A percentile compares a stretch with the other conserved stretches of the same genome.
phyloP scores from a whole-genome alignment of 2,329 filamentous ascomycete genomes.

The Emydomyces testavorans region DNA sequence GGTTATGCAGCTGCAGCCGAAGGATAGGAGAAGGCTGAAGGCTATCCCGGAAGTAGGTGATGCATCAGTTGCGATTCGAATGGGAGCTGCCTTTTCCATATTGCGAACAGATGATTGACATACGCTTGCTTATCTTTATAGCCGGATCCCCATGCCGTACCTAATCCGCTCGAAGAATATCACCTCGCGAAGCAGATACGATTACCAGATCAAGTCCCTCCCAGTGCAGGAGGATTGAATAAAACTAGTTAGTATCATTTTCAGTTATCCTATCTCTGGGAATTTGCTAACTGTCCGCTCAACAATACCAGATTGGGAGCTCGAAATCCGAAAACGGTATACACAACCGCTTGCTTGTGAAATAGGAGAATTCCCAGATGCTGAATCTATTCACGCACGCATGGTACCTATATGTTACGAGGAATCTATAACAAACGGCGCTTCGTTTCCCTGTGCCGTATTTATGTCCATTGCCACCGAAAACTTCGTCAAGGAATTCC shows the following conservation, averaged over 20 bases:
- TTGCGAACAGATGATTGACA: neutral
- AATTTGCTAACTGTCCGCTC: slow-evolving; percentile 1
- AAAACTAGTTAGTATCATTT: slow-evolving; percentile 55
- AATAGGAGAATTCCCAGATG: slow-evolving; percentile 52
- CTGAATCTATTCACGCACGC: slow-evolving; percentile 45
- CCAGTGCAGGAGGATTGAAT: slow-evolving; percentile 61
- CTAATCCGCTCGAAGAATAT: slow-evolving; percentile 34
- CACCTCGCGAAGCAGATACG: slow-evolving; percentile 39
- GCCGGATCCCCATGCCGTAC: slow-evolving; percentile 28
- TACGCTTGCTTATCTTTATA: slow-evolving; percentile 14
- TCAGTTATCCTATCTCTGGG: neutral
- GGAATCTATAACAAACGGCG: slow-evolving; percentile 46
- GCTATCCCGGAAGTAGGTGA: slow-evolving; percentile 39
- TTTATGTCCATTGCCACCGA: slow-evolving; percentile 52
- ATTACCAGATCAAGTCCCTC: slow-evolving; percentile 50
- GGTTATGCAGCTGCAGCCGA: slow-evolving; percentile 50
- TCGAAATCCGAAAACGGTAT: slow-evolving; percentile 55
- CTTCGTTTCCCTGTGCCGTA: slow-evolving; percentile 44
- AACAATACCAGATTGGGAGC: slow-evolving; percentile 44
- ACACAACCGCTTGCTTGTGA: slow-evolving; percentile 50
- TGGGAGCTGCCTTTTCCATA: neutral
- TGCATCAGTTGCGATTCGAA: neutral
- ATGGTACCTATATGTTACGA: slow-evolving; percentile 57
- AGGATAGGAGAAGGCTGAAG: slow-evolving; percentile 50
- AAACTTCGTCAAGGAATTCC: slow-evolving; percentile 51